These are phyloP conservation scores for Eremochloa ophiuroides DNA, from an alignment of 176 grass and related monocot species.

Conservation along the genomic window DNA sequence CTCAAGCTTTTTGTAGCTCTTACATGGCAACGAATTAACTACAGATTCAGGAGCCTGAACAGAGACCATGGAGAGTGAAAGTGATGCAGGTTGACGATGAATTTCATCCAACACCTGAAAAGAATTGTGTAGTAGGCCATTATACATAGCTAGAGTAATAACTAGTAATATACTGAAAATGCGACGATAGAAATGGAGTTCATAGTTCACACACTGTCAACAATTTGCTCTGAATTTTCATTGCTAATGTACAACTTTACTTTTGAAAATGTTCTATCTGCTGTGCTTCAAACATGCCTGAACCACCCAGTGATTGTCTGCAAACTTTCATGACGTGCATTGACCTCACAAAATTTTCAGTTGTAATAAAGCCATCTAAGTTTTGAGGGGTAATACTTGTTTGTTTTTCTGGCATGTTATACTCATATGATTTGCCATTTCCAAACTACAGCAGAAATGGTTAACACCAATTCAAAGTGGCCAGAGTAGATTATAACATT, in stretches of 20 bases:
- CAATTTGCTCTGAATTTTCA: neutral
- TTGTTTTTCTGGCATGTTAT: neutral
- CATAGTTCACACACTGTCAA: constrained; percentile 12
- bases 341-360: constrained; percentile 1
- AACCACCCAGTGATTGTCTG: neutral
- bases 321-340: neutral
- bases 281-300: neutral
- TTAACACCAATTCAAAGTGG: neutral
- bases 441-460: constrained; percentile 5
- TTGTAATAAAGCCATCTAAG: neutral
- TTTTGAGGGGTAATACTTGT: neutral
- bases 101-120: constrained; percentile 98
- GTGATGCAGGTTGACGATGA: constrained; percentile 71
- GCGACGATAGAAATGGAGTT: constrained; percentile 6
- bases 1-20: constrained; percentile 71
- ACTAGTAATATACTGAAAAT: neutral
- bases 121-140: constrained; percentile 21
- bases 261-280: neutral
- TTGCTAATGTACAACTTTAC: neutral
- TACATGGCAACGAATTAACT: constrained; percentile 84
- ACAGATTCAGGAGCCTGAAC: constrained; percentile 83
- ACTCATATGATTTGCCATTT: neutral
- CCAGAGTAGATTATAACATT: neutral
- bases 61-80: constrained; percentile 76
- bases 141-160: constrained; percentile 32